Percentiles rank a stretch among this genome's conserved stretches.
These are phyloP conservation scores for Lasiodiplodia citricola DNA, from an alignment of 2,329 filamentous ascomycete genomes.

Conservation along the genomic window DNA sequence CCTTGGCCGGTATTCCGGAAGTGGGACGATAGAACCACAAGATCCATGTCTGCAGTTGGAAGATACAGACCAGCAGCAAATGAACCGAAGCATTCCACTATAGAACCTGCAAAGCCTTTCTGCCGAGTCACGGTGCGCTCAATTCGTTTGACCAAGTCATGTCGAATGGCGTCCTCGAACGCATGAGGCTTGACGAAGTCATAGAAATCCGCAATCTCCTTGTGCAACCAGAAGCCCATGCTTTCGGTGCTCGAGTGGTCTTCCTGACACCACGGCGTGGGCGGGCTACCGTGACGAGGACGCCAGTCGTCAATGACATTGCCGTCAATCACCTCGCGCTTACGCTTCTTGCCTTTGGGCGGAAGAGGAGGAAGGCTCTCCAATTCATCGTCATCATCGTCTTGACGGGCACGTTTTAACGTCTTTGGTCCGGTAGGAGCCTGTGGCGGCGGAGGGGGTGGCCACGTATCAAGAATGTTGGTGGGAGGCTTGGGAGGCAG, in stretches of 20 bases:
- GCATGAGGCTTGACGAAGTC: conserved; percentile 77
- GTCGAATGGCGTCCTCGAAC: conserved; percentile 78
- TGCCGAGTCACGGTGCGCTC: conserved; percentile 48
- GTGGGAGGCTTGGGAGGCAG: conserved; percentile 9
- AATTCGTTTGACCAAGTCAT: conserved; percentile 70
- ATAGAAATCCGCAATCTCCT: conserved; percentile 89
- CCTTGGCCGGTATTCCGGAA: conserved; percentile 53
- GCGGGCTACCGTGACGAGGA: conserved; percentile 40
- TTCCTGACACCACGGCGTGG: conserved; percentile 66
- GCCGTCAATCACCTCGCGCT: conserved; percentile 50
- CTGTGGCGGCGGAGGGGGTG: conserved; percentile 28
- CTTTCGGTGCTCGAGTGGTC: conserved; percentile 62
- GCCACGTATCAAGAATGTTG: conserved; percentile 30
- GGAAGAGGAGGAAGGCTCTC: conserved; percentile 14
- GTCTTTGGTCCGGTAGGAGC: conserved; percentile 6
- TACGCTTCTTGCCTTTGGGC: conserved; percentile 72
- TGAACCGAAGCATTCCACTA: conserved; percentile 84
- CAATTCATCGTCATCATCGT: conserved; percentile 19
- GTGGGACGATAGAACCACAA: conserved; percentile 77
- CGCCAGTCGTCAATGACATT: conserved; percentile 53
- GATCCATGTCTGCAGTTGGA: conserved; percentile 88
- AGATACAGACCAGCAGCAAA: conserved; percentile 82
- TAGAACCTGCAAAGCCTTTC: conserved; percentile 62
- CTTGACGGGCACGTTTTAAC: conserved; percentile 1
- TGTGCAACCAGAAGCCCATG: conserved; percentile 74